Evolutionary conservation across 345 rosid genomes (phyloP).

Genomic region (Excoecaria agallocha): DNA sequence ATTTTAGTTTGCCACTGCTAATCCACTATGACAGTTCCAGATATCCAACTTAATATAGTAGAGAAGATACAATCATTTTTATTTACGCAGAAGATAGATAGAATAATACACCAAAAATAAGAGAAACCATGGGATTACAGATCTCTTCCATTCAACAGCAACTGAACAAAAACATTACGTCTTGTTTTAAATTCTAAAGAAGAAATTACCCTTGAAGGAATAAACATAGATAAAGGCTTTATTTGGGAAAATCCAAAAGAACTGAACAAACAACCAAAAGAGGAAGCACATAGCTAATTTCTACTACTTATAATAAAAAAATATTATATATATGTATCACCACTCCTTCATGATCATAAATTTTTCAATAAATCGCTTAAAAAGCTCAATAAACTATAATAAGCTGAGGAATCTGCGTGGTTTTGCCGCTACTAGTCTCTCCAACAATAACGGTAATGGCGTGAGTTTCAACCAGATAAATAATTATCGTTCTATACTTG

Average conservation of each 20-base stretch:
- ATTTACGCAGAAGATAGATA: neutral
- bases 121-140: neutral
- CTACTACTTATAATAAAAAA: too few species aligned
- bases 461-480: slow-evolving; percentile 81
- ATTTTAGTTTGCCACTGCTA: slow-evolving; percentile 1
- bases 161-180: neutral
- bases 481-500: slow-evolving; percentile 71
- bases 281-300: too few species aligned
- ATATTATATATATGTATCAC: too few species aligned
- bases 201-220: too few species aligned
- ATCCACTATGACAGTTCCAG: neutral
- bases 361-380: too few species aligned
- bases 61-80: neutral
- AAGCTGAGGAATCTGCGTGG: slow-evolving; percentile 97
- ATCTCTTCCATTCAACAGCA: neutral
- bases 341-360: too few species aligned
- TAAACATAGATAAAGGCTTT: too few species aligned
- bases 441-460: slow-evolving; percentile 90
- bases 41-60: neutral
- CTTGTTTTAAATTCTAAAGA: slow-evolving; percentile 19
- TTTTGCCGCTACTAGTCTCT: slow-evolving; percentile 98
- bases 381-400: too few species aligned
- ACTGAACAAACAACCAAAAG: too few species aligned
- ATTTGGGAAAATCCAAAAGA: too few species aligned
- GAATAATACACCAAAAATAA: neutral